Conservation (phyloP, 305 asterid species). For the Galium porrigens region DNA sequence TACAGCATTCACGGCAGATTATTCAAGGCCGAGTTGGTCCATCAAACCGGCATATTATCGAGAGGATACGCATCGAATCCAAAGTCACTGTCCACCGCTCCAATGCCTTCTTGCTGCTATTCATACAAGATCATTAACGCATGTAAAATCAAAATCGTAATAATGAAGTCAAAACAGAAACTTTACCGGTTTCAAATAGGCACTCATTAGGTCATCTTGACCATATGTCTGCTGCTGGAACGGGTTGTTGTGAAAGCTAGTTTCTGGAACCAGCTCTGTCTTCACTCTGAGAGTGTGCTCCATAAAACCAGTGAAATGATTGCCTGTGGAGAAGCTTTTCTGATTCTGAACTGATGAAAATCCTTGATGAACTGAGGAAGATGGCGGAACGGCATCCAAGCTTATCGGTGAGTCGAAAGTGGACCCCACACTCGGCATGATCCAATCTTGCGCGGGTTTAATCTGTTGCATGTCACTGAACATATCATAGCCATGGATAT, state of each 20-base stretch:
- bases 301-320: conserved; percentile 20
- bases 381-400: conserved; percentile 25
- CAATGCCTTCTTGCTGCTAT: conserved; percentile 42
- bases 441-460: conserved; percentile 37
- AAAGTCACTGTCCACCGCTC: conserved; percentile 39
- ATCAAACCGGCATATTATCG: conserved; percentile 52
- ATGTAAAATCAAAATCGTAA: no score
- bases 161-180: neutral
- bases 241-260: conserved; percentile 28
- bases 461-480: conserved; percentile 31
- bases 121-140: neutral
- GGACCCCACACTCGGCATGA: conserved; percentile 35
- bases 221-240: conserved; percentile 27
- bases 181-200: conserved; percentile 44
- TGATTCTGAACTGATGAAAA: conserved; percentile 29
- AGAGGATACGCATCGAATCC: conserved; percentile 42
- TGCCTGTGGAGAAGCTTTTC: conserved; percentile 25
- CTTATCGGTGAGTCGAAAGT: conserved; percentile 36
- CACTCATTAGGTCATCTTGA: conserved; percentile 63
- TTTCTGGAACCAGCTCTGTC: conserved; percentile 30
- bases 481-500: conserved; percentile 33
- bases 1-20: conserved; percentile 25
- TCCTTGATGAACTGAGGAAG: conserved; percentile 37
- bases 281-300: conserved; percentile 32
- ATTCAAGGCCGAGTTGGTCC: neutral